Base-by-base conservation (phyloP, 306 rosid genomes). In the Pyrus pyrifolia region DNA sequence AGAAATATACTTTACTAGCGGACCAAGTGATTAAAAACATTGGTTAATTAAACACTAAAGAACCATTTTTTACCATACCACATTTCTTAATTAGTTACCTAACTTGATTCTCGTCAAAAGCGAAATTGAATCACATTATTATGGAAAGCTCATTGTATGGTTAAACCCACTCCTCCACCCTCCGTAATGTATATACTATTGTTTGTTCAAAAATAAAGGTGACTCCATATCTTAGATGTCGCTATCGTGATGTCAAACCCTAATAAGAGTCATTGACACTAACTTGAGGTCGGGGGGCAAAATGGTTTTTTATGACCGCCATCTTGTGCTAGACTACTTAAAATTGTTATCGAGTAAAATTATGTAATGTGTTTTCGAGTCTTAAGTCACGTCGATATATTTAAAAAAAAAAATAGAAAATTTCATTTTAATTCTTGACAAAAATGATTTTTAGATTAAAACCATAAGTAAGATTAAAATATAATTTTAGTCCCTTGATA, bases 91-190 rank as follows among this genome's bases (percentile, higher is more conserved):
- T 8, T 57, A 57, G 62, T 59, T 23, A 2, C 11, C 55, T 15
- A 51, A 51, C 8, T 51, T 51, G 18, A 51, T 35, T 33, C 38
- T 33, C 8, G 38, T 0, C 38, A 33, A 33, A 6, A 0, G 7
- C 6, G 0, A 33, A 33, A 33, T 33, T 33, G 8, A 33, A 33
- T 33, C 38, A 33, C 8, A 33, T 33, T 33, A 33, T 30, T 30
- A 30, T 30, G 33, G 33, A 4, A 30, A 30, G 1, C 33, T 4
- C 0, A 30, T 5, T 33, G 38, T 33, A 33, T 33, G 2, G 5
- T 5, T 33, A 5, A 33, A 1, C 38, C 6, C 7, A 33, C 38
- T 33, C 2, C 1, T 0, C 0, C 38, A 33, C 8, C 8, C 0
- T 0, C 0, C 0, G 5, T 33, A 33, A 0, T 5, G 38, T 33